A percentile compares a stretch with the other conserved stretches of the same genome.
Conservation (phyloP, 2,329 filamentous ascomycete species). For the Didymella pomorum region DNA sequence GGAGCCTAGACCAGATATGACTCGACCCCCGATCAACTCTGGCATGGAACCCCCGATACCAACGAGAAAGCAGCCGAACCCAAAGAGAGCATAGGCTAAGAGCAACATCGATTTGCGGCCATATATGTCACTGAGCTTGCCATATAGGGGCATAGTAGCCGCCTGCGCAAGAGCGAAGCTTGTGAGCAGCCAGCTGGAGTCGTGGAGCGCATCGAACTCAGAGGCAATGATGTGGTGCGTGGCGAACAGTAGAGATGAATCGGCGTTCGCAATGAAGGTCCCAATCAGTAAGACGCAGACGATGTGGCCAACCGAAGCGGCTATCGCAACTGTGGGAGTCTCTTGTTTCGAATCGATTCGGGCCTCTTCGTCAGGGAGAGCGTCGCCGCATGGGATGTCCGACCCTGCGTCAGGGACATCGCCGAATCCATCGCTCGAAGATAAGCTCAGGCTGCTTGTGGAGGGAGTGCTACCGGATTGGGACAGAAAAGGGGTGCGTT, state of each 20-base stretch:
- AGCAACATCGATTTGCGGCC: slow-evolving; percentile 54
- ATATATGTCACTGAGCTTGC: slow-evolving; percentile 57
- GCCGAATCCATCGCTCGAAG: slow-evolving; percentile 10
- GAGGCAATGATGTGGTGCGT: slow-evolving; percentile 66
- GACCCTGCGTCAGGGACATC: background rate
- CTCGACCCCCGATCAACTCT: slow-evolving; percentile 57
- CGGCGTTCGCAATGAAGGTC: slow-evolving; percentile 70
- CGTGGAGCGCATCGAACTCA: slow-evolving; percentile 54
- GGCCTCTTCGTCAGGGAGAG: slow-evolving; percentile 26
- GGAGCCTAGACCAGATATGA: slow-evolving; percentile 69
- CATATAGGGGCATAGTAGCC: slow-evolving; percentile 51
- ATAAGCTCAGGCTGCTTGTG: slow-evolving; percentile 6
- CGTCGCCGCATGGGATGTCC: background rate
- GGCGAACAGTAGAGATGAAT: slow-evolving; percentile 70
- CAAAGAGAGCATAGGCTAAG: slow-evolving; percentile 53
- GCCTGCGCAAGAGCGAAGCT: slow-evolving; percentile 56
- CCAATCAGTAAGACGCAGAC: slow-evolving; percentile 32
- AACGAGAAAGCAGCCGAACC: slow-evolving; percentile 39
- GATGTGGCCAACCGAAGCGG: slow-evolving; percentile 23
- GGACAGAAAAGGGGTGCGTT: slow-evolving; percentile 22
- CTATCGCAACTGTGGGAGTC: background rate
- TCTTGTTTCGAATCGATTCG: slow-evolving; percentile 7
- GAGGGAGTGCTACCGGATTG: slow-evolving; percentile 4
- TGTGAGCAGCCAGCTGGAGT: slow-evolving; percentile 56
- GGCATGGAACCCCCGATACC: slow-evolving; percentile 25